Evolutionary conservation across 2,329 filamentous ascomycete species (phyloP), one percentile per base, ranked within the genome.

Genomic region (Ascochyta fabae): DNA sequence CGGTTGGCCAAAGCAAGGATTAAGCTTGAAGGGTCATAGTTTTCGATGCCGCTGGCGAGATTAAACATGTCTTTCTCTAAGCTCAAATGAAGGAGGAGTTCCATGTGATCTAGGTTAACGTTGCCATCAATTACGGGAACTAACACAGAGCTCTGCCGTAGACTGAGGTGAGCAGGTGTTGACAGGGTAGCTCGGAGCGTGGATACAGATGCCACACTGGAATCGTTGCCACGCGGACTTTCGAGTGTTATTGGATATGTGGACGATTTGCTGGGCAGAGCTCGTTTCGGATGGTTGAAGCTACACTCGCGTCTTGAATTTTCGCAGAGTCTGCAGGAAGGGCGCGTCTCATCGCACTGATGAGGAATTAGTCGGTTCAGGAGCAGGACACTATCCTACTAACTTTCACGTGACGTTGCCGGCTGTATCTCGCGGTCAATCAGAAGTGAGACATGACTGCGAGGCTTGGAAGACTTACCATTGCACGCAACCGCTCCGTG

Each of bases 61-160:
- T 63, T 64, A 33, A 73, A 68, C 33, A 72, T 61, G 8, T 66
- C 57, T 13, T 59, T 43, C 26, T 66, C 50, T 12, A 60, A 36
- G 34, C 56, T 48, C n/a, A 71, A 58, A 42, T 77, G 73, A 22
- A 72, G 56, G 29, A 77, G 60, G 16, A 77, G 70, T 42, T 77
- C 72, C 64, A 72, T 72, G 54, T 77, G 75, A 29, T 62, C 55
- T 23, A 71, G 43, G 22, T 77, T 77, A 33, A 77, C 56, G 19
- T 46, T 29, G 3, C 60, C 51, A 29, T 6, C 64, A 54, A 6
- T 41, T 15, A 19, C 6, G 15, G 22, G 34, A 19, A 23, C 19
- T 1, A 6, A 29, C 12, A 10, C 12, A 8, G 9, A 4, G 27
- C 12, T 29, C 7, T 29, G 27, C 27, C 8, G 27, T 29, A 29